Evolutionary conservation across 1,284 basidiomycete genomes (phyloP).

Genomic region (Ceratorhiza oryzae-sativae): DNA sequence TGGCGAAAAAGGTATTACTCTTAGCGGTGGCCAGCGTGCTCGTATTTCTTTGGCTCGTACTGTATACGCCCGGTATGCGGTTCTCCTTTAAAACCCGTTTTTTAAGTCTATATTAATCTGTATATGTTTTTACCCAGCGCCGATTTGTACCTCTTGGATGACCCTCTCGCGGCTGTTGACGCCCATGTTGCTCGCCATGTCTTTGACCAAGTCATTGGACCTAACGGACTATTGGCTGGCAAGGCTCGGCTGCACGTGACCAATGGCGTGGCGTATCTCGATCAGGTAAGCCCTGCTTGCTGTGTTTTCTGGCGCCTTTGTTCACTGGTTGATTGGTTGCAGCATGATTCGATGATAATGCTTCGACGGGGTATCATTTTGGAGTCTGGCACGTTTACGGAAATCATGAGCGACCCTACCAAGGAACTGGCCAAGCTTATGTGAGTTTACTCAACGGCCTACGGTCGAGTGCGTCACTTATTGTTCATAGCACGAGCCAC

Average conservation of each 20-base stretch:
- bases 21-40: slow-evolving; percentile 69
- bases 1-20: slow-evolving; percentile 61
- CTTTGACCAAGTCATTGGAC: slow-evolving; percentile 88
- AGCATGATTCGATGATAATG: slow-evolving; percentile 82
- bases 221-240: slow-evolving; percentile 80
- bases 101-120: neutral
- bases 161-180: slow-evolving; percentile 67
- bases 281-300: neutral
- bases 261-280: slow-evolving; percentile 86
- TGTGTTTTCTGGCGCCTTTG: neutral
- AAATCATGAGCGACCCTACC: slow-evolving; percentile 67
- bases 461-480: neutral
- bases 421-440: slow-evolving; percentile 82
- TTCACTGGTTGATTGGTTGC: slow-evolving; percentile 49
- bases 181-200: slow-evolving; percentile 76
- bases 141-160: slow-evolving; percentile 62
- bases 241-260: slow-evolving; percentile 91
- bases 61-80: slow-evolving; percentile 53
- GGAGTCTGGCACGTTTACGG: slow-evolving; percentile 75
- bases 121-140: slow-evolving; percentile 54
- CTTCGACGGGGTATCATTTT: slow-evolving; percentile 85
- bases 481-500: slow-evolving; percentile 29
- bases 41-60: slow-evolving; percentile 64
- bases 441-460: slow-evolving; percentile 54
- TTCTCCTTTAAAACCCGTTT: neutral